These are phyloP conservation scores for Ordospora pajunii DNA, from an alignment of 371 early-diverging fungal species.

Conservation along the genomic window DNA sequence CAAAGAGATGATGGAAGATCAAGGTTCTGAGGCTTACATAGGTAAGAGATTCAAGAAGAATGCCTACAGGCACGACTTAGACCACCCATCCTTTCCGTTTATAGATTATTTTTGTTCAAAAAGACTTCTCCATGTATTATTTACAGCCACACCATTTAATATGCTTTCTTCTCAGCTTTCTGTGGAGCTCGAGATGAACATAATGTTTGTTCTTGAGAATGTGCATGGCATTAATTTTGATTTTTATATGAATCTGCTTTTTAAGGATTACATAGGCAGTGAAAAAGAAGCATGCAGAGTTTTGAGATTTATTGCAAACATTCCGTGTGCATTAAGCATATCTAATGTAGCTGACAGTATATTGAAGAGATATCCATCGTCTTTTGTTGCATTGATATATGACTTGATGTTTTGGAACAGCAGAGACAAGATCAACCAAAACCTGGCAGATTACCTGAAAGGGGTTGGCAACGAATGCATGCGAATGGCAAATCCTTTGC, in stretches of 20 bases:
- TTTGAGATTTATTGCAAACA: not conserved
- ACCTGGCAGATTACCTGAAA: not conserved
- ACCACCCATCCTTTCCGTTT: not conserved
- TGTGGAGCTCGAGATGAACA: conserved; percentile 23
- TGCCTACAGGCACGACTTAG: not conserved
- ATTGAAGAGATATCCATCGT: not conserved
- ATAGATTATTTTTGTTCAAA: not conserved
- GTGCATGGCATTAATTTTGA: not conserved
- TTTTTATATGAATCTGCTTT: not conserved
- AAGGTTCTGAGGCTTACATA: not conserved
- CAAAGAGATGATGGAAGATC: not conserved
- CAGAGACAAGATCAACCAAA: not conserved
- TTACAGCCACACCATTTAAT: conserved; percentile 6
- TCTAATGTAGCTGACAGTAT: not conserved
- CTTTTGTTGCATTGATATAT: conserved; percentile 3
- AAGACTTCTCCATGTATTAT: not conserved
- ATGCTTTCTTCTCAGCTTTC: conserved; percentile 12
- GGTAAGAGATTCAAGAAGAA: not conserved
- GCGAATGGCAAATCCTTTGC: not conserved
- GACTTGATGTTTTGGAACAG: conserved; percentile 8
- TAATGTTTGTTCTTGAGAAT: conserved; percentile 10
- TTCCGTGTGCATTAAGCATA: not conserved
- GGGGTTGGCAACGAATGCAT: not conserved
- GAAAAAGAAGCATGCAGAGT: conserved; percentile 2
- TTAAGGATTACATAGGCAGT: conserved; percentile 9